phyloP scores from a whole-genome alignment of 2,329 filamentous ascomycete species.

The Colletotrichum horii region DNA sequence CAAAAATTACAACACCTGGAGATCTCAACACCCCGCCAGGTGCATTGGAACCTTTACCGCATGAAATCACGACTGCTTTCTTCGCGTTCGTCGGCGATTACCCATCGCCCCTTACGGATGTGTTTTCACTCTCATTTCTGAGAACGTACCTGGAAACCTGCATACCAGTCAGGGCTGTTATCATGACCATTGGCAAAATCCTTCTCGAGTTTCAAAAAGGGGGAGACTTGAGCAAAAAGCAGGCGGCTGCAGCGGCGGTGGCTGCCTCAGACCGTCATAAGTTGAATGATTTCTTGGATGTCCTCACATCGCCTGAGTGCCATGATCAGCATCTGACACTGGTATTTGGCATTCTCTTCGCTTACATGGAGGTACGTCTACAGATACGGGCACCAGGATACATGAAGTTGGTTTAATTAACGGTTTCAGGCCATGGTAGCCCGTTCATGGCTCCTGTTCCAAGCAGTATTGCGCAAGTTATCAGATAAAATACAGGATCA shows the following conservation, averaged over 20 bases:
- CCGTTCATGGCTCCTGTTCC: background rate
- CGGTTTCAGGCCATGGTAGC: background rate
- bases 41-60: background rate
- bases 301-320: background rate
- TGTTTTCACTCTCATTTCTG: conserved; percentile 8
- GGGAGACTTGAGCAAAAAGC: background rate
- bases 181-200: background rate
- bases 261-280: background rate
- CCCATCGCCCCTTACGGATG: conserved; percentile 2
- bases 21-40: background rate
- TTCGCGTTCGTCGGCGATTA: conserved; percentile 13
- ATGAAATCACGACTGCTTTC: background rate
- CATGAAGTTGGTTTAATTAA: background rate
- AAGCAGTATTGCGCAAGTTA: background rate
- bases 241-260: background rate
- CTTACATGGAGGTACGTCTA: background rate
- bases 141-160: background rate
- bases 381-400: background rate
- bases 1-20: background rate
- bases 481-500: background rate
- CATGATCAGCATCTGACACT: conserved; percentile 1
- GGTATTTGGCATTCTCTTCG: background rate
- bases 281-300: background rate
- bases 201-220: background rate
- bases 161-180: background rate